These are phyloP conservation scores for Mrakia blollopis DNA, from an alignment of 768 basidiomycete genomes.

Conservation along the genomic window DNA sequence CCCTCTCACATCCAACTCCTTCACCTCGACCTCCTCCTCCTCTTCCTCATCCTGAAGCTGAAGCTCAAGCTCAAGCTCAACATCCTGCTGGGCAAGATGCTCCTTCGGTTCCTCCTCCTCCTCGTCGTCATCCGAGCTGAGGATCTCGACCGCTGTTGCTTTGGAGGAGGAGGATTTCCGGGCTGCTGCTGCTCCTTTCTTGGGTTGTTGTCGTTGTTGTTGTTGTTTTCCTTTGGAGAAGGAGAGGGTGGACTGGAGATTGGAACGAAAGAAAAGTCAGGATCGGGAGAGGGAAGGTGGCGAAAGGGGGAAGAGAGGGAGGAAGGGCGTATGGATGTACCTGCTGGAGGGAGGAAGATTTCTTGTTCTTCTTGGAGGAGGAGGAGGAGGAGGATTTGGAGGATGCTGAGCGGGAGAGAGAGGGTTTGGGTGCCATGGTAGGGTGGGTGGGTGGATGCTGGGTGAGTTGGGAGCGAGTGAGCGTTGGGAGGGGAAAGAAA, in stretches of 20 bases:
- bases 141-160: background rate
- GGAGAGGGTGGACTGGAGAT: background rate
- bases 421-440: slow-evolving; percentile 4
- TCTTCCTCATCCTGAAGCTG: background rate
- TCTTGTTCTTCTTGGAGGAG: background rate
- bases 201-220: no score
- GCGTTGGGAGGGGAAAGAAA: no score
- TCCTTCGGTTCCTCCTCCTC: background rate
- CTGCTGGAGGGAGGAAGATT: background rate
- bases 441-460: no score
- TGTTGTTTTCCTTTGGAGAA: background rate
- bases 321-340: background rate
- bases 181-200: no score
- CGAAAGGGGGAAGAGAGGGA: background rate
- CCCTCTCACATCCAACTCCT: background rate
- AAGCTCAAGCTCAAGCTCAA: background rate
- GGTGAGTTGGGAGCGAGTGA: no score
- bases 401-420: background rate
- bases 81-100: background rate
- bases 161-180: background rate
- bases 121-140: slow-evolving; percentile 4
- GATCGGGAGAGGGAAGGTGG: background rate
- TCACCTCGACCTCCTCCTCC: background rate
- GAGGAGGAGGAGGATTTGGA: background rate
- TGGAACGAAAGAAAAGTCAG: background rate